Percentiles rank a stretch among this genome's conserved stretches.
phyloP scores from a whole-genome alignment of 139 green algal genomes.

The Chlorella ohadii region DNA sequence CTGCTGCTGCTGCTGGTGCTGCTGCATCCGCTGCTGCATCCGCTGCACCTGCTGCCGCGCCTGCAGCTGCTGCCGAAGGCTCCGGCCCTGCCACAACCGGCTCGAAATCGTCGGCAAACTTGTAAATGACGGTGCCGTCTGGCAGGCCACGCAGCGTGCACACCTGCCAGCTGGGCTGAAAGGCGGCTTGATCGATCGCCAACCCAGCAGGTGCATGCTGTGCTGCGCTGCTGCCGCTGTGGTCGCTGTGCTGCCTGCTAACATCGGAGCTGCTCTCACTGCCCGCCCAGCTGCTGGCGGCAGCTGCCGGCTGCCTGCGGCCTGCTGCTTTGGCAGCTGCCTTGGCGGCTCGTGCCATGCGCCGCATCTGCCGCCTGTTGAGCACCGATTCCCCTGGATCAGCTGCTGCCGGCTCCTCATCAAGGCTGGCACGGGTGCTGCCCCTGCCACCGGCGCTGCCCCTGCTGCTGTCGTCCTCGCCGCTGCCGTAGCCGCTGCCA shows the following conservation, averaged over 20 bases:
- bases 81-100: no score
- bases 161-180: background rate
- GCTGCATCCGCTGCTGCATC: background rate
- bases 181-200: background rate
- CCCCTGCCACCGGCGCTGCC: background rate
- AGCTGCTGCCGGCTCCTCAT: background rate
- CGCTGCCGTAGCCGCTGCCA: background rate
- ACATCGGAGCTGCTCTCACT: background rate
- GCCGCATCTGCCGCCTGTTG: background rate
- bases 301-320: background rate
- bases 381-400: background rate
- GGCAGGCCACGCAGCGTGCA: constrained; percentile 12
- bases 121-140: constrained; percentile 25
- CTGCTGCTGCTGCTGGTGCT: background rate
- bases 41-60: background rate
- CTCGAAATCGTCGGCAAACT: constrained; percentile 11
- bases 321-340: background rate
- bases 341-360: background rate
- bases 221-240: background rate
- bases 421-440: background rate
- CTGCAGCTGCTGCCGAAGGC: background rate
- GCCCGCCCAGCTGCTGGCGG: background rate
- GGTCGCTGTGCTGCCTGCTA: background rate
- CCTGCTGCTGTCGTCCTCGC: background rate
- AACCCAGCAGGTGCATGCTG: background rate